Conservation (phyloP, 2,329 filamentous ascomycete species). For the Apiospora phragmitis region DNA sequence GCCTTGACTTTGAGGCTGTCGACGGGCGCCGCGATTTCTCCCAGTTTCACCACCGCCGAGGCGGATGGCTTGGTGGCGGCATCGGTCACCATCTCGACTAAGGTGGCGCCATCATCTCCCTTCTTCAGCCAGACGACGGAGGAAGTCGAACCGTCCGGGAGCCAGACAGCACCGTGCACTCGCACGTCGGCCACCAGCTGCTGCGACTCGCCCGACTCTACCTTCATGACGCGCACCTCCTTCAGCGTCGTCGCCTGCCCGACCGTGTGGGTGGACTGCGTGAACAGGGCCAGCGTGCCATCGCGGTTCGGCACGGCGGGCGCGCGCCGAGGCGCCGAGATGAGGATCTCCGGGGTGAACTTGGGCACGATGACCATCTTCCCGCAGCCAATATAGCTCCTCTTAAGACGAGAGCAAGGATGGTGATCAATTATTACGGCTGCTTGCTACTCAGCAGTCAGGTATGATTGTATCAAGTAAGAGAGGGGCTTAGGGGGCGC, state of each 20-base stretch:
- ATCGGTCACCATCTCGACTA: constrained; percentile 32
- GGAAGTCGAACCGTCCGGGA: constrained; percentile 29
- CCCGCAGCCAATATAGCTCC: too few relatives aligned
- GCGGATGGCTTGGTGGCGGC: constrained; percentile 21
- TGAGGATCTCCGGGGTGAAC: constrained; percentile 35
- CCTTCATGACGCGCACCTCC: constrained; percentile 35
- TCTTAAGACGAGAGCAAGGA: not conserved
- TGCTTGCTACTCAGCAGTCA: too few relatives aligned
- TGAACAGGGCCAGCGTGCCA: constrained; percentile 42
- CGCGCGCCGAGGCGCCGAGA: constrained; percentile 30
- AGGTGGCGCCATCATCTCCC: constrained; percentile 30
- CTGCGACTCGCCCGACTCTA: constrained; percentile 29
- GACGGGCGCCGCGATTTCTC: constrained; percentile 34
- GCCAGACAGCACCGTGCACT: constrained; percentile 37
- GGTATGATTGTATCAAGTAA: not conserved
- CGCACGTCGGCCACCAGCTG: constrained; percentile 28
- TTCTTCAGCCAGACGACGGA: constrained; percentile 35
- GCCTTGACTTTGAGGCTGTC: constrained; percentile 33
- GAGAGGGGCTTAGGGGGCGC: not conserved
- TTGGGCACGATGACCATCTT: constrained; percentile 16
- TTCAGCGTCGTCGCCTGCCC: constrained; percentile 30
- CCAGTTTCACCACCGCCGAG: constrained; percentile 28
- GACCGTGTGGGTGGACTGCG: constrained; percentile 37
- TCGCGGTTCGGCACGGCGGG: constrained; percentile 41
- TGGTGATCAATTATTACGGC: not conserved